A percentile compares a stretch with the other conserved stretches of the same genome.
phyloP scores from a whole-genome alignment of 805 yeast species.

The Metschnikowia bowlesiae region DNA sequence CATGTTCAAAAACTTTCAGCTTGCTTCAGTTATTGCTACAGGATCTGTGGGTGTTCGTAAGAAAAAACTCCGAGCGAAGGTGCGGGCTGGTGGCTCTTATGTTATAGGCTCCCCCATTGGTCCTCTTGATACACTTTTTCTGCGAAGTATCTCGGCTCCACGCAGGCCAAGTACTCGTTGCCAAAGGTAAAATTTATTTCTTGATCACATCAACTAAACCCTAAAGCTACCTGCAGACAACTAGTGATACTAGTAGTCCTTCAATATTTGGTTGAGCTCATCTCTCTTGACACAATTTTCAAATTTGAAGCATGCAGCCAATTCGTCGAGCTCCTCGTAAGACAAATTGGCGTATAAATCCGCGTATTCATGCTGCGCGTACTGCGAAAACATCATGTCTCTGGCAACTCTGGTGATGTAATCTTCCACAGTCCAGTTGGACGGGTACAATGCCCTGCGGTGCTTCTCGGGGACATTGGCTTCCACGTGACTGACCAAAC shows the following conservation, averaged over 20 bases:
- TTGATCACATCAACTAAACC: too few species aligned
- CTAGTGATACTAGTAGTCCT: slow-evolving; percentile 15
- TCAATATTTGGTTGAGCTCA: slow-evolving; percentile 34
- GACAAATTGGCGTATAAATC: slow-evolving; percentile 38
- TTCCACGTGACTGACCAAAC: slow-evolving; percentile 33
- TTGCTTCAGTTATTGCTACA: too few species aligned
- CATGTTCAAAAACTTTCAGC: too few species aligned
- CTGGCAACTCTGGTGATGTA: slow-evolving; percentile 38
- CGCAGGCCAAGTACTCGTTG: too few species aligned
- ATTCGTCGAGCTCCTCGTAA: slow-evolving; percentile 45
- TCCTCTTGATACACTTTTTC: too few species aligned
- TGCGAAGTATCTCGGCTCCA: too few species aligned
- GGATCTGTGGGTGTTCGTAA: too few species aligned
- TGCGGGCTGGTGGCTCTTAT: too few species aligned
- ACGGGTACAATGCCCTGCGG: slow-evolving; percentile 40
- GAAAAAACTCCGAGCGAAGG: too few species aligned
- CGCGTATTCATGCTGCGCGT: slow-evolving; percentile 43
- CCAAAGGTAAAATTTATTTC: too few species aligned
- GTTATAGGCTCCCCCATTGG: too few species aligned
- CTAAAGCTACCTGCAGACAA: too few species aligned
- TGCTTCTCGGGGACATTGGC: slow-evolving; percentile 38
- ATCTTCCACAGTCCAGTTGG: slow-evolving; percentile 32
- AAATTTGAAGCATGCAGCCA: slow-evolving; percentile 49
- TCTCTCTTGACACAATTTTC: slow-evolving; percentile 43
- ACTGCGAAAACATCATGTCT: slow-evolving; percentile 42